phyloP scores from a whole-genome alignment of 257 asterid genomes.

The Oldenlandia corymbosa region DNA sequence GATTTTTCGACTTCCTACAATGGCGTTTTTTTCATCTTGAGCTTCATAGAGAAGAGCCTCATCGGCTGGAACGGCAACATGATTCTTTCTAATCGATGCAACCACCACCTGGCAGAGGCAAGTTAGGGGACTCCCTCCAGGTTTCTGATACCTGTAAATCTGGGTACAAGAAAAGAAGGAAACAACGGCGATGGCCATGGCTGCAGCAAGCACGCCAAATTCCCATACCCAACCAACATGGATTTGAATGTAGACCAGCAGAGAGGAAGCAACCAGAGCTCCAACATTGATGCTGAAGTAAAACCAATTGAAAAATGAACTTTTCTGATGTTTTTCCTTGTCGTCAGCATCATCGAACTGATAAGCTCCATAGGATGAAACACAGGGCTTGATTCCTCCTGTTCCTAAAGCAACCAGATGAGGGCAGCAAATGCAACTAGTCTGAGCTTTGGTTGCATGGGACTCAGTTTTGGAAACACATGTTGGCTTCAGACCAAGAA shows the following conservation, averaged over 20 bases:
- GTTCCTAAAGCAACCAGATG: conserved; percentile 69
- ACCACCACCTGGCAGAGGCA: conserved; percentile 63
- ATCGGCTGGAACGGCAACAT: conserved; percentile 37
- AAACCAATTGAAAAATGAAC: conserved; percentile 97
- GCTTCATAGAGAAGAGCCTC: conserved; percentile 40
- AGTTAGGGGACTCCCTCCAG: conserved; percentile 87
- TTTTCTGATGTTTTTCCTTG: conserved; percentile 68
- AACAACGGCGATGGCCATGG: conserved; percentile 49
- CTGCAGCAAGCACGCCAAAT: conserved; percentile 70
- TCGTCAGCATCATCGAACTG: conserved; percentile 80
- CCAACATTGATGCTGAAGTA: conserved; percentile 78
- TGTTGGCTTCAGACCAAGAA: conserved; percentile 61
- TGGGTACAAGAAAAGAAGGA: conserved; percentile 63
- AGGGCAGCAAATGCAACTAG: conserved; percentile 74
- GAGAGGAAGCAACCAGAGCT: conserved; percentile 66
- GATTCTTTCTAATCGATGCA: conserved; percentile 55
- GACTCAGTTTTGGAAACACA: too few relatives aligned
- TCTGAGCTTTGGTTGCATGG: conserved; percentile 41
- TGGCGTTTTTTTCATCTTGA: conserved; percentile 25
- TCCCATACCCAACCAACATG: conserved; percentile 85
- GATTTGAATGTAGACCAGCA: conserved; percentile 76
- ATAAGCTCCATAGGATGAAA: conserved; percentile 84
- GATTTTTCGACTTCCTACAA: conserved; percentile 39
- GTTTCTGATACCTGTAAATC: conserved; percentile 66
- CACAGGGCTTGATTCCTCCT: conserved; percentile 85